Conservation (phyloP, 129 eudicot species). For the Pittosporum tobira region DNA sequence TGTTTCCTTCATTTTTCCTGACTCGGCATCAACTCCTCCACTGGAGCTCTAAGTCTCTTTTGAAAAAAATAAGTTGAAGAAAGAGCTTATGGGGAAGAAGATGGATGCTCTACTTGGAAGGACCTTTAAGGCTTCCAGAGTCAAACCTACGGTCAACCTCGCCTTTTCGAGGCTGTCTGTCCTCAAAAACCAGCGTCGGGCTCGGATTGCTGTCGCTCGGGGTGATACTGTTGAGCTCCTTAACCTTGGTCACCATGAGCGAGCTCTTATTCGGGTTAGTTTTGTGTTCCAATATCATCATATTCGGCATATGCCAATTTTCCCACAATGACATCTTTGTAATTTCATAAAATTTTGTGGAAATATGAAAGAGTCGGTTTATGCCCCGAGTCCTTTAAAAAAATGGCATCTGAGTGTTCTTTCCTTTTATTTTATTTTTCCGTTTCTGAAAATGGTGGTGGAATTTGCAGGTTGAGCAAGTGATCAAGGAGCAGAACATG, state of each 20-base stretch:
- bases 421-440: no score
- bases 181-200: slow-evolving; percentile 59
- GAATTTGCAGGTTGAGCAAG: slow-evolving; percentile 51
- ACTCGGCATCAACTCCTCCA: not conserved
- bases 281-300: not conserved
- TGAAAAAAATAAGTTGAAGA: not conserved
- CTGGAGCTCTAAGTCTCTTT: slow-evolving; percentile 1
- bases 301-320: not conserved
- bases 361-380: no score
- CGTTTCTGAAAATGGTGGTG: not conserved
- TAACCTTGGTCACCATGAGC: slow-evolving; percentile 43
- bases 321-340: no score
- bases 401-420: no score
- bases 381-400: no score
- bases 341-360: no score
- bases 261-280: slow-evolving; percentile 73
- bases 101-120: slow-evolving; percentile 64
- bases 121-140: slow-evolving; percentile 39
- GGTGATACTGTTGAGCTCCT: slow-evolving; percentile 66
- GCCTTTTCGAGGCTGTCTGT: slow-evolving; percentile 57
- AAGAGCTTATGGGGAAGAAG: slow-evolving; percentile 61
- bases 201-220: slow-evolving; percentile 39
- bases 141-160: slow-evolving; percentile 35
- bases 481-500: slow-evolving; percentile 87
- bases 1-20: not conserved